Percentiles rank a stretch among this genome's conserved stretches.
Evolutionary conservation across 129 eudicot species (phyloP).

Genomic region (Pseudognaphalium luteoalbum): DNA sequence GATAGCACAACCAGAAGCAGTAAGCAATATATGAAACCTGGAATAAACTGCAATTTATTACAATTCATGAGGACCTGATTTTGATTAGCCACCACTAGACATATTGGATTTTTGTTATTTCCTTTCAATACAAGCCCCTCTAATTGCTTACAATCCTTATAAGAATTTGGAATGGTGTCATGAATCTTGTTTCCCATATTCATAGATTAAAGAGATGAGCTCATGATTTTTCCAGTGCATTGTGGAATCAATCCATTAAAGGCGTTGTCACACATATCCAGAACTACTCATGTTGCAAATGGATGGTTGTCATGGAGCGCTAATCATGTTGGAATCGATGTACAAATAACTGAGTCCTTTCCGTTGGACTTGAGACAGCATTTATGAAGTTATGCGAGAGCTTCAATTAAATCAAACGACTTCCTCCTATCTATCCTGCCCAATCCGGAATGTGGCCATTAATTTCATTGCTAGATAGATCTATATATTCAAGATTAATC

Average conservation of each 20-base stretch:
- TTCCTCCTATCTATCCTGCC: slow-evolving; percentile 8
- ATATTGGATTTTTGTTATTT: too few species aligned
- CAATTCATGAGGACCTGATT: too few species aligned
- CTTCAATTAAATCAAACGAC: neutral
- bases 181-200: too few species aligned
- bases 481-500: neutral
- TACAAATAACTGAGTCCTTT: neutral
- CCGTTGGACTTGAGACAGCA: neutral
- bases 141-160: too few species aligned
- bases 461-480: slow-evolving; percentile 14
- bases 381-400: slow-evolving; percentile 23
- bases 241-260: neutral
- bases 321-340: neutral
- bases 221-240: neutral
- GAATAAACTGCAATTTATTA: too few species aligned
- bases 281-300: slow-evolving; percentile 18
- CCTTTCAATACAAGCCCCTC: too few species aligned
- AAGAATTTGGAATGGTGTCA: too few species aligned
- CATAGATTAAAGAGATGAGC: neutral
- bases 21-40: too few species aligned
- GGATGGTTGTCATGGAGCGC: slow-evolving; percentile 18
- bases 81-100: too few species aligned
- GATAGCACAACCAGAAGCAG: too few species aligned
- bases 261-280: neutral
- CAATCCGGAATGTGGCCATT: neutral